phyloP scores from a whole-genome alignment of 345 rosid species.

The Pelargonium nanum region DNA sequence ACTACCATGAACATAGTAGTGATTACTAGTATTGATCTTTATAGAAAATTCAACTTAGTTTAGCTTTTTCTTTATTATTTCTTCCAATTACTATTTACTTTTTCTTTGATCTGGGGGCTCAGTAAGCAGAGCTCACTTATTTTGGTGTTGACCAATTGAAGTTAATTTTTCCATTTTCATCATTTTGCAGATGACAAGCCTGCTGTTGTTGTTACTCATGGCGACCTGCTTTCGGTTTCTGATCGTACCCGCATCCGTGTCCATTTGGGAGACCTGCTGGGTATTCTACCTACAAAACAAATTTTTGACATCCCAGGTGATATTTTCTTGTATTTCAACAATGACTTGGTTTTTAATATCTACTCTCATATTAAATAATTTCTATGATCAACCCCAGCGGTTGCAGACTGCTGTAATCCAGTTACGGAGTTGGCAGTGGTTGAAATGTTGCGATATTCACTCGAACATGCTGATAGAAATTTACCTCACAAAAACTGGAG shows the following conservation, averaged over 20 bases:
- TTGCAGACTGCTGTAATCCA: conserved; percentile 42
- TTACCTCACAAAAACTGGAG: conserved; percentile 30
- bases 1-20: neutral
- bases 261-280: conserved; percentile 57
- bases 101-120: neutral
- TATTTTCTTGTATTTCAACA: neutral
- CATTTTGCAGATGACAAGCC: conserved; percentile 64
- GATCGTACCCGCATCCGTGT: conserved; percentile 46
- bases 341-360: too few species aligned
- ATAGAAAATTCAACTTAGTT: neutral
- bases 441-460: conserved; percentile 60
- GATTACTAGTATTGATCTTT: neutral
- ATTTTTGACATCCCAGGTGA: conserved; percentile 79
- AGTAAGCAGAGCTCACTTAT: too few species aligned
- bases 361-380: conserved; percentile 5
- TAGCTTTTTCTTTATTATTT: neutral
- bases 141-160: neutral
- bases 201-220: conserved; percentile 71
- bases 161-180: conserved; percentile 1
- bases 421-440: conserved; percentile 37
- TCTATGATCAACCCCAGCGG: conserved; percentile 5
- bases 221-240: conserved; percentile 50
- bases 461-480: conserved; percentile 73
- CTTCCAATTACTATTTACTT: neutral
- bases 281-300: conserved; percentile 60